Base-by-base conservation (phyloP, 2,329 filamentous ascomycete species). In the Dactylonectria macrodidyma region DNA sequence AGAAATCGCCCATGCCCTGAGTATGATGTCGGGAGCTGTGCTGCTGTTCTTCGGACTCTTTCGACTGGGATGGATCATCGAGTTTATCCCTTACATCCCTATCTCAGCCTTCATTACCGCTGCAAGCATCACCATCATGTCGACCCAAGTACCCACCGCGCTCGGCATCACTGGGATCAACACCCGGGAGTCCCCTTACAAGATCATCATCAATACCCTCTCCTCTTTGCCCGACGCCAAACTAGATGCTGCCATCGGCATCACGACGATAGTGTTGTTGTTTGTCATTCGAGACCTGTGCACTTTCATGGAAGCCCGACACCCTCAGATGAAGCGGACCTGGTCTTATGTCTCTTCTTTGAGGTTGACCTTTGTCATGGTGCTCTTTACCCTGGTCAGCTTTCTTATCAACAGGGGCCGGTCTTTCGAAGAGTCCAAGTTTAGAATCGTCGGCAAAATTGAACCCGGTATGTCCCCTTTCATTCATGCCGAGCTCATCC, bases 281-380 rank as follows among this genome's bases (percentile, higher is more conserved):
- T 93, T 93, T 75, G 76, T 87, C 24, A 89, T 93, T 73, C 87
- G 92, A 4, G 86, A 79, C 54, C 82, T 82, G 52, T 94, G 92
- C 81, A 86, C 84, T 57, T 85, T 80, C 61, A 86, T 90, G 78
- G 91, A 90, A 19, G 86, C 84, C 76, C 88, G 86, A 66, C 84
- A 90, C 62, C 92, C 93, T 0, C 77, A 83, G 6, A 84, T 83
- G 55, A 87, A 87, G 66, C 92, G 92, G 78, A 76, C 88, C 5
- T 94, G 90, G 86, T 93, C 93, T 76, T 94, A 93, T 79, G 78
- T 90, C 41, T 91, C 89, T n/a, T 95, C 93, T 0, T 83, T 95
- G 7, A 88, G 93, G 11, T 90, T 93, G 33, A 92, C 90, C 0
- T 93, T 95, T 74, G 89, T 93, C 62, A 93, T 95, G 76, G 78